phyloP scores from a whole-genome alignment of 805 yeast genomes.

The Blastobotrys americana region DNA sequence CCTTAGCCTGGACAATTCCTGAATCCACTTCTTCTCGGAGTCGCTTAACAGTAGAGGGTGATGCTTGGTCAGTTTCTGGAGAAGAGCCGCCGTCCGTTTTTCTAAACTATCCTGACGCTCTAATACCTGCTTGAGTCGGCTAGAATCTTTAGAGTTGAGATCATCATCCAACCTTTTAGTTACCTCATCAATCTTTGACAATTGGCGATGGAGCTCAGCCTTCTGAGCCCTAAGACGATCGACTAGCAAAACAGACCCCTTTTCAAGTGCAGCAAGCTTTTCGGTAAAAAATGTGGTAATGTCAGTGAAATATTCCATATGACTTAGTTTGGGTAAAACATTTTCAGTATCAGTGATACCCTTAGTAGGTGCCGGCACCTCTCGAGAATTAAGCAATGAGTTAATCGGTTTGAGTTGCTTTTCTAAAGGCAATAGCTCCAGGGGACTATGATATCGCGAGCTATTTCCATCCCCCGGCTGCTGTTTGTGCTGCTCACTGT shows the following conservation, averaged over 20 bases:
- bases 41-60: slow-evolving; percentile 32
- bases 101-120: slow-evolving; percentile 32
- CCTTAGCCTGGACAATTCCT: slow-evolving; percentile 36
- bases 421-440: too few relatives aligned
- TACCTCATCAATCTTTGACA: slow-evolving; percentile 26
- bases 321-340: slow-evolving; percentile 21
- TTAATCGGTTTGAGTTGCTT: too few relatives aligned
- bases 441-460: too few relatives aligned
- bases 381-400: too few relatives aligned
- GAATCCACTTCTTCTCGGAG: slow-evolving; percentile 41
- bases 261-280: slow-evolving; percentile 27
- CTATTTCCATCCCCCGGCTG: too few relatives aligned
- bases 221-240: slow-evolving; percentile 36
- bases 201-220: slow-evolving; percentile 38
- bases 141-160: slow-evolving; percentile 7
- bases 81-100: slow-evolving; percentile 29
- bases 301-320: slow-evolving; percentile 21
- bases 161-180: slow-evolving; percentile 11
- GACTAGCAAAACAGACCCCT: slow-evolving; percentile 33
- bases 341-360: slow-evolving; percentile 17
- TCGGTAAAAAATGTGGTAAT: slow-evolving; percentile 19
- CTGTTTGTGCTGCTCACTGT: too few relatives aligned
- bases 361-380: too few relatives aligned
- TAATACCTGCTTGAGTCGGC: slow-evolving; percentile 17
- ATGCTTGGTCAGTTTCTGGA: slow-evolving; percentile 24